A percentile compares a stretch with the other conserved stretches of the same genome.
Conservation (phyloP, 2,329 filamentous ascomycete species). For the Hypoxylon sp. region DNA sequence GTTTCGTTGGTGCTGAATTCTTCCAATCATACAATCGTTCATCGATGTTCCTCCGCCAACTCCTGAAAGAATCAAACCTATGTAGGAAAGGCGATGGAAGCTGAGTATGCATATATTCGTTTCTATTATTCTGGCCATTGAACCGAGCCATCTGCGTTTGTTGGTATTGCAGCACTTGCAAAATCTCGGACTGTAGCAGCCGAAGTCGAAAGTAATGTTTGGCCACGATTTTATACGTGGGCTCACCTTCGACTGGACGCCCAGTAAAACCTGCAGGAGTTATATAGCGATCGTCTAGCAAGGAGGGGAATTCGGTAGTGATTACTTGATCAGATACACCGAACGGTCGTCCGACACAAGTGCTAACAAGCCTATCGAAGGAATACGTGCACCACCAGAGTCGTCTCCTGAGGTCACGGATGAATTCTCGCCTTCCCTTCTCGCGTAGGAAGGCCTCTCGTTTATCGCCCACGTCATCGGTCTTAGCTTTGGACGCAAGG, state of each 20-base stretch:
- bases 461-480: slow-evolving; percentile 54
- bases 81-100: slow-evolving; percentile 88
- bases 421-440: slow-evolving; percentile 81
- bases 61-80: slow-evolving; percentile 86
- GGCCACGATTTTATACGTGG: slow-evolving; percentile 91
- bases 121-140: slow-evolving; percentile 73
- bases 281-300: slow-evolving; percentile 90
- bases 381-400: slow-evolving; percentile 99
- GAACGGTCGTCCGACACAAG: slow-evolving; percentile 92
- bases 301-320: slow-evolving; percentile 92
- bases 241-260: slow-evolving; percentile 70
- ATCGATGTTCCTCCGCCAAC: slow-evolving; percentile 92
- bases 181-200: slow-evolving; percentile 91
- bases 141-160: slow-evolving; percentile 85
- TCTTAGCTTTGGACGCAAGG: slow-evolving; percentile 62
- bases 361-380: slow-evolving; percentile 93
- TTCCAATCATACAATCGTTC: slow-evolving; percentile 89
- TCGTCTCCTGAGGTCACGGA: slow-evolving; percentile 86
- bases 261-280: slow-evolving; percentile 81
- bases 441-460: slow-evolving; percentile 63
- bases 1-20: slow-evolving; percentile 80
- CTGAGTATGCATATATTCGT: slow-evolving; percentile 82
- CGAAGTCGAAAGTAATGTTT: slow-evolving; percentile 94
- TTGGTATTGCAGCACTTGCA: slow-evolving; percentile 93
- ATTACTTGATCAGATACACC: slow-evolving; percentile 97